Evolutionary conservation across 352 stramenopile genomes (phyloP).

Genomic region (Pythium monospermum): DNA sequence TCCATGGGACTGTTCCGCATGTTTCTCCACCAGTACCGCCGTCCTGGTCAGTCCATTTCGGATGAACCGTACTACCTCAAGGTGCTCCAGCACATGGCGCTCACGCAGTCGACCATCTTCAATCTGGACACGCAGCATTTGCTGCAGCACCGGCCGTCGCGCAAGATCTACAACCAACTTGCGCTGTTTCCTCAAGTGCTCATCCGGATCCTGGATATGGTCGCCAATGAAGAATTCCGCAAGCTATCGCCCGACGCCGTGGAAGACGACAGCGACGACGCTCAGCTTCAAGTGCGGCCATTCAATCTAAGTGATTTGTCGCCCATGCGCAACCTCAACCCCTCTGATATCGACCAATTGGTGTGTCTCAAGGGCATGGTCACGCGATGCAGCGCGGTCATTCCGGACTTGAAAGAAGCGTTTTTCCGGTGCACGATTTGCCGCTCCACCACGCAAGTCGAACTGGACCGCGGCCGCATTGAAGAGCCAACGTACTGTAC

Average conservation of each 20-base stretch:
- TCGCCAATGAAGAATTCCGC: conserved; percentile 90
- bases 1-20: conserved; percentile 87
- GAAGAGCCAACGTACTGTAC: conserved; percentile 91
- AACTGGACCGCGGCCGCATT: conserved; percentile 95
- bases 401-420: conserved; percentile 98
- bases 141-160: conserved; percentile 60
- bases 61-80: conserved; percentile 76
- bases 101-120: conserved; percentile 83
- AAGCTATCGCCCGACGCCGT: conserved; percentile 31
- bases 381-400: conserved; percentile 93
- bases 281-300: conserved; percentile 93
- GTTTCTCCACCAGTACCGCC: conserved; percentile 86
- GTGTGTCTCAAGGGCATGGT: conserved; percentile 98
- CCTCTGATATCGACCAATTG: conserved; percentile 96
- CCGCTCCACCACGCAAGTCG: conserved; percentile 84
- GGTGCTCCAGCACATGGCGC: conserved; percentile 62
- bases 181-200: conserved; percentile 94
- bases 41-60: conserved; percentile 25
- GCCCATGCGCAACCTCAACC: conserved; percentile 95
- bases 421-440: conserved; percentile 97
- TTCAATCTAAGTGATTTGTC: conserved; percentile 94
- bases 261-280: conserved; percentile 43
- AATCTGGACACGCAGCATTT: conserved; percentile 92
- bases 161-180: conserved; percentile 96
- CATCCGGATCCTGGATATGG: conserved; percentile 96